Conservation (phyloP, 441 rosid genomes). For the Arabidopsis hybrid region DNA sequence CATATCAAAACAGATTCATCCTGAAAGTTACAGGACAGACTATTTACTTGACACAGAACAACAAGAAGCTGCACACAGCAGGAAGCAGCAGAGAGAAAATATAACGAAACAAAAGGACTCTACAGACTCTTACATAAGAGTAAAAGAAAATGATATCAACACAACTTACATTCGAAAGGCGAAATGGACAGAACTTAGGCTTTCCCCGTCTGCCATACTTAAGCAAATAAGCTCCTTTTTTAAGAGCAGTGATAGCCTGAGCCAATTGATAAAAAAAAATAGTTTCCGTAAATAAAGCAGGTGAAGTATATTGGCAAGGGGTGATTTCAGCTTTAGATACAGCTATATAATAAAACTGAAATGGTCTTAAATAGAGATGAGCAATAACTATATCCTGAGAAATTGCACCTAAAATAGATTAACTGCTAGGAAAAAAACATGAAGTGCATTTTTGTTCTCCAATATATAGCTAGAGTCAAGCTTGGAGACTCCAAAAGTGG, state of each 20-base stretch:
- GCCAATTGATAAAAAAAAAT: not conserved
- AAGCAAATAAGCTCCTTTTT: constrained; percentile 92
- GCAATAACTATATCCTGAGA: not conserved
- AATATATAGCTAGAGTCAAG: constrained; percentile 9
- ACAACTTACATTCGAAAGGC: constrained; percentile 87
- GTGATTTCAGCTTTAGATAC: constrained; percentile 16
- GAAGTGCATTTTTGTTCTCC: not conserved
- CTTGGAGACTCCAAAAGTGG: constrained; percentile 13
- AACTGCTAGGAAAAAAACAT: constrained; percentile 9
- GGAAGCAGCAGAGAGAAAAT: constrained; percentile 10
- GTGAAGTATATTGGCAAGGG: not conserved
- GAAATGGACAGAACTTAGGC: constrained; percentile 98
- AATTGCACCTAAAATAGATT: not conserved
- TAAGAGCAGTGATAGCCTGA: constrained; percentile 97
- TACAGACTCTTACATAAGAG: not conserved
- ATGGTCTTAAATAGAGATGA: not conserved
- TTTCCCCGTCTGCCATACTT: constrained; percentile 98
- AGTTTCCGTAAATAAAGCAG: not conserved
- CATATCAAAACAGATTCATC: constrained; percentile 96
- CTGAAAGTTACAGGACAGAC: constrained; percentile 57
- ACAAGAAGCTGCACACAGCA: constrained; percentile 15
- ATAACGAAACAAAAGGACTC: constrained; percentile 17
- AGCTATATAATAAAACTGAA: not conserved
- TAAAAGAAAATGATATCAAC: not conserved
- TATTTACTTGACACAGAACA: constrained; percentile 28